These are phyloP conservation scores for Babesia bovis DNA, from an alignment of 169 alveolate species.

Conservation along the genomic window DNA sequence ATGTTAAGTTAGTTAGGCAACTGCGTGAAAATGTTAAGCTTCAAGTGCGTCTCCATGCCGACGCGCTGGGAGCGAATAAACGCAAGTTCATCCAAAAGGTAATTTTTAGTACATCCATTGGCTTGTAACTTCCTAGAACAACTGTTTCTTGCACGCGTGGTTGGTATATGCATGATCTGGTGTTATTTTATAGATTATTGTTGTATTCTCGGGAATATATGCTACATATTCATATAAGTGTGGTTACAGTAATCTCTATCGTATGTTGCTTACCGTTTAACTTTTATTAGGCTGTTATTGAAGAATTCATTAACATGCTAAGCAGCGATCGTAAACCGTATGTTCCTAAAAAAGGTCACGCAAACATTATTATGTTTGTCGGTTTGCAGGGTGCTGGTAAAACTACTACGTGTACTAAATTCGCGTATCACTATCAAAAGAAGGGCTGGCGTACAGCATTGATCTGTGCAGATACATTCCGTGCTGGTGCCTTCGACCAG, in stretches of 20 bases:
- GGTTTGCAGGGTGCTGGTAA: constrained; percentile 99
- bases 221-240: too few relatives aligned
- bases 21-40: constrained; percentile 87
- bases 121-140: neutral
- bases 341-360: constrained; percentile 89
- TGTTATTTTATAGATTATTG: neutral
- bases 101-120: neutral
- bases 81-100: constrained; percentile 79
- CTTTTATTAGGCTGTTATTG: constrained; percentile 81
- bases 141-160: neutral
- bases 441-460: constrained; percentile 98
- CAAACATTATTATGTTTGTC: constrained; percentile 97
- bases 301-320: constrained; percentile 91
- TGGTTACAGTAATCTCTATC: neutral
- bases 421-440: constrained; percentile 94
- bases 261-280: neutral
- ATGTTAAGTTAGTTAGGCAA: constrained; percentile 87
- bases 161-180: neutral
- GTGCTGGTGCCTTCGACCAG: constrained; percentile 99
- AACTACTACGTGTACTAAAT: constrained; percentile 99
- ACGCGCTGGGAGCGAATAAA: constrained; percentile 78
- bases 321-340: constrained; percentile 89
- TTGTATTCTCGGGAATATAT: too few relatives aligned
- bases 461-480: constrained; percentile 99
- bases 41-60: constrained; percentile 80